phyloP scores from a whole-genome alignment of 2,329 filamentous ascomycete species.

The Colletotrichum liriopes region DNA sequence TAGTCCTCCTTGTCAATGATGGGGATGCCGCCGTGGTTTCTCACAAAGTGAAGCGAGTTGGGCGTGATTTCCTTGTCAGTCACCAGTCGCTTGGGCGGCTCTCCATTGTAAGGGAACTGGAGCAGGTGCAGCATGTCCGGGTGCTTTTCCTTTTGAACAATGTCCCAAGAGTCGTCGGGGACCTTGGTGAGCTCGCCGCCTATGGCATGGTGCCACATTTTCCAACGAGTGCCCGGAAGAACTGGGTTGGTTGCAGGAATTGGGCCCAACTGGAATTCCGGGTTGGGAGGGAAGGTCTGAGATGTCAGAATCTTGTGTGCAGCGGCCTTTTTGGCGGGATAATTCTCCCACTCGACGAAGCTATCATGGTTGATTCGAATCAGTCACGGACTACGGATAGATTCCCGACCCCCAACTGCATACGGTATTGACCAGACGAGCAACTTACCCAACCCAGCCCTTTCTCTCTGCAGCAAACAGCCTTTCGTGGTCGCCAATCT shows the following conservation, averaged over 20 bases:
- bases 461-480: constrained; percentile 50
- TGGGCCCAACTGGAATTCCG: constrained; percentile 70
- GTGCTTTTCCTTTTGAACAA: constrained; percentile 70
- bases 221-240: constrained; percentile 70
- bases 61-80: constrained; percentile 70
- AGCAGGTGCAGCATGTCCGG: constrained; percentile 74
- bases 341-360: constrained; percentile 80
- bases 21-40: constrained; percentile 82
- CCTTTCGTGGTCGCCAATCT: constrained; percentile 54
- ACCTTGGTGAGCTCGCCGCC: constrained; percentile 58
- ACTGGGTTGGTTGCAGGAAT: constrained; percentile 73
- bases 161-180: constrained; percentile 72
- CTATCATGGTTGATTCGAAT: constrained; percentile 46
- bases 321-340: constrained; percentile 76
- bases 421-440: background rate
- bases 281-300: constrained; percentile 53
- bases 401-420: background rate
- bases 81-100: constrained; percentile 72
- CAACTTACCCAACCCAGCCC: constrained; percentile 53
- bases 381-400: background rate
- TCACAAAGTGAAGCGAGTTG: constrained; percentile 74
- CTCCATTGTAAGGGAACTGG: constrained; percentile 76
- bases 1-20: constrained; percentile 72
- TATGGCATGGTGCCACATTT: constrained; percentile 70
- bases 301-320: constrained; percentile 65